phyloP scores from a whole-genome alignment of 306 rosid genomes.

The Styphnolobium japonicum region DNA sequence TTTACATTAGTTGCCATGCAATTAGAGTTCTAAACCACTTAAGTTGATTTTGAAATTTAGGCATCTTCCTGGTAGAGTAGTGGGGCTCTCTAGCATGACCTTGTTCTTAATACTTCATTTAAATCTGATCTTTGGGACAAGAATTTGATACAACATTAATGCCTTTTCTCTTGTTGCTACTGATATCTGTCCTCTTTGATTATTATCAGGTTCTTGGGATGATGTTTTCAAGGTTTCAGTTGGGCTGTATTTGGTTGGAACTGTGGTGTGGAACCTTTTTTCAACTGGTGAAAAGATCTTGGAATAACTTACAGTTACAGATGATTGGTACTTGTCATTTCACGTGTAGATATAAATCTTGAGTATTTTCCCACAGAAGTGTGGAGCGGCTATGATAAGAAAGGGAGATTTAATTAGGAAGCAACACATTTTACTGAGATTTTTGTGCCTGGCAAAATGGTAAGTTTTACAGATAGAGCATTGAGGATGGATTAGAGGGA shows the following conservation, averaged over 20 bases:
- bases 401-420: conserved; percentile 2
- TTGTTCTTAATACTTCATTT: background rate
- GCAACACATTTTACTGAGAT: conserved; percentile 15
- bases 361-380: conserved; percentile 11
- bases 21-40: background rate
- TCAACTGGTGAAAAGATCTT: conserved; percentile 92
- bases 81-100: background rate
- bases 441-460: conserved; percentile 25
- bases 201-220: conserved; percentile 86
- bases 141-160: conserved; percentile 10
- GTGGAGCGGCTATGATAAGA: conserved; percentile 2
- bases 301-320: conserved; percentile 52
- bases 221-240: conserved; percentile 98
- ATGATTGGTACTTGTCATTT: background rate
- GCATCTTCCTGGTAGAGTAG: background rate
- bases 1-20: background rate
- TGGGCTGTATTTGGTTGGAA: conserved; percentile 87
- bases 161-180: too few species aligned
- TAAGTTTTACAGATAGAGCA: conserved; percentile 22
- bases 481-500: background rate
- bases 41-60: background rate
- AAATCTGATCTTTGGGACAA: background rate
- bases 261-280: conserved; percentile 92
- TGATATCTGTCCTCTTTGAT: background rate
- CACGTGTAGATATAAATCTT: conserved; percentile 22